Conservation (phyloP, 352 stramenopile species). For the Phytophthora megakarya region DNA sequence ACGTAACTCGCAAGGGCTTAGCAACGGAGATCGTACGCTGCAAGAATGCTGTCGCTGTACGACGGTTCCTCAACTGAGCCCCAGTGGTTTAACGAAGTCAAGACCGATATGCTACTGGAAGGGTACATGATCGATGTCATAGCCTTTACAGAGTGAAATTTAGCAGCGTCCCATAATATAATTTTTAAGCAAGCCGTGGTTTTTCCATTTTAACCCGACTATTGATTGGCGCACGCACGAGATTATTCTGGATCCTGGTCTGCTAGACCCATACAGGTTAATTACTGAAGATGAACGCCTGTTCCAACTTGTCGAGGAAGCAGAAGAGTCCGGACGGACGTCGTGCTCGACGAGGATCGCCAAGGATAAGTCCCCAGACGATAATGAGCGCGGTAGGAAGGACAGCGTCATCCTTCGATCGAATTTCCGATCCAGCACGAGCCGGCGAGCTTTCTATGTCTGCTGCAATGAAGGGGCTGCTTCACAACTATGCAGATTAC, state of each 20-base stretch:
- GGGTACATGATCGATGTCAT: slow-evolving; percentile 4
- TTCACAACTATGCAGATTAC: slow-evolving; percentile 1
- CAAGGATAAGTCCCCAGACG: too few species aligned
- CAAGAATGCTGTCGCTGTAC: slow-evolving; percentile 7
- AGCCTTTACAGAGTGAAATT: slow-evolving; percentile 9
- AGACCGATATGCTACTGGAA: slow-evolving; percentile 2
- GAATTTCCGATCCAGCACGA: too few species aligned
- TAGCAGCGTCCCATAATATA: neutral
- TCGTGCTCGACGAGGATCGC: too few species aligned
- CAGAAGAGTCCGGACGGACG: neutral
- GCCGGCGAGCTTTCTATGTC: too few species aligned
- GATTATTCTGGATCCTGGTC: neutral
- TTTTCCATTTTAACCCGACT: slow-evolving; percentile 4
- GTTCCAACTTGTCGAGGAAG: neutral
- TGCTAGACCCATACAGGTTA: neutral
- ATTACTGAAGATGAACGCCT: neutral
- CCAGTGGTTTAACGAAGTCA: slow-evolving; percentile 18
- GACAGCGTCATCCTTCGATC: too few species aligned
- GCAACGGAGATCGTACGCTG: neutral
- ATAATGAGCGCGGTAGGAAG: too few species aligned
- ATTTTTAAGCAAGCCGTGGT: slow-evolving; percentile 22
- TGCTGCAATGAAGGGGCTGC: neutral
- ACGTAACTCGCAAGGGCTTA: slow-evolving; percentile 7
- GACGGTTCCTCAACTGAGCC: neutral
- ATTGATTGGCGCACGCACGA: slow-evolving; percentile 26